Conservation (phyloP, 2,329 filamentous ascomycete genomes). For the Paracoccidioides lutzii region DNA sequence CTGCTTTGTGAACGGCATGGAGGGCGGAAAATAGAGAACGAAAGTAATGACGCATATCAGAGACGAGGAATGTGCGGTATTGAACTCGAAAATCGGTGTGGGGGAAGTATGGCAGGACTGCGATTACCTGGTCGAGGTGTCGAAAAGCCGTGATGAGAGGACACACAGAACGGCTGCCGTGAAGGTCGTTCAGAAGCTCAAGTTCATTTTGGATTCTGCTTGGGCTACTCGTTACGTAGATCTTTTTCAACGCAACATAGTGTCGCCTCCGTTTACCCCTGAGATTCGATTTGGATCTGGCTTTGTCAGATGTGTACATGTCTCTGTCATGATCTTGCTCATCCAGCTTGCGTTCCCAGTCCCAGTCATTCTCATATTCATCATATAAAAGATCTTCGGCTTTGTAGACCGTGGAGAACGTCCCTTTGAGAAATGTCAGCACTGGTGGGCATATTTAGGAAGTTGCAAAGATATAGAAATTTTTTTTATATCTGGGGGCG, state of each 20-base stretch:
- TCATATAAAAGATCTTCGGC: slow-evolving; percentile 86
- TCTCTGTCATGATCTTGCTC: slow-evolving; percentile 17
- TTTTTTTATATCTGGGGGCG: neutral
- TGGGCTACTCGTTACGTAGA: slow-evolving; percentile 95
- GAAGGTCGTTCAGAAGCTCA: slow-evolving; percentile 78
- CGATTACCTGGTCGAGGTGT: slow-evolving; percentile 84
- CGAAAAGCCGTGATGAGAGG: slow-evolving; percentile 96
- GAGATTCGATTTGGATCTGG: slow-evolving; percentile 6
- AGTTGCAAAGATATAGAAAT: slow-evolving; percentile 5
- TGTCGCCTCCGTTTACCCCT: slow-evolving; percentile 43
- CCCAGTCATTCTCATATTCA: slow-evolving; percentile 75
- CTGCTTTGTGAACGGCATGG: slow-evolving; percentile 64
- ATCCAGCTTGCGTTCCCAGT: slow-evolving; percentile 48
- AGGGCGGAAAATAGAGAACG: slow-evolving; percentile 77
- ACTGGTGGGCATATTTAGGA: neutral
- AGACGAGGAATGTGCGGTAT: slow-evolving; percentile 76
- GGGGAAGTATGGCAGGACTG: slow-evolving; percentile 87
- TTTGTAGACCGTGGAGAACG: slow-evolving; percentile 98
- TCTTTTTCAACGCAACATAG: slow-evolving; percentile 97
- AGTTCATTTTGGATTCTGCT: slow-evolving; percentile 91
- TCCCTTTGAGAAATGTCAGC: slow-evolving; percentile 45
- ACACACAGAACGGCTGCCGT: slow-evolving; percentile 72
- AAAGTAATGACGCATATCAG: slow-evolving; percentile 83
- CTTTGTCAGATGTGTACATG: slow-evolving; percentile 13
- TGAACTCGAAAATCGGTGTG: slow-evolving; percentile 87